Percentiles rank a stretch among this genome's conserved stretches.
phyloP scores from a whole-genome alignment of 768 basidiomycete species.

The Scleroderma citrinum region DNA sequence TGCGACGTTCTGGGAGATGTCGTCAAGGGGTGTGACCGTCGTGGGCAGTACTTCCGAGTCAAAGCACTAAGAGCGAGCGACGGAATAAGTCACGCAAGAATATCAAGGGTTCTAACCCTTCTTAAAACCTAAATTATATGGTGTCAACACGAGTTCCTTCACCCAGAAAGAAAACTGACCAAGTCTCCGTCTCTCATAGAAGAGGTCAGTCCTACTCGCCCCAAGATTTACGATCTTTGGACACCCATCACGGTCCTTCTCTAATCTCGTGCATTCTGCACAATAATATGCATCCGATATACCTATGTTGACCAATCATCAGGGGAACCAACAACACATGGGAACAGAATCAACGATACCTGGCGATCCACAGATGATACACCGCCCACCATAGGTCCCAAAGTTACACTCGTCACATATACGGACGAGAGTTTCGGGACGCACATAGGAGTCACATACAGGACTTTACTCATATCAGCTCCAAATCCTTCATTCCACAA shows the following conservation, averaged over 20 bases:
- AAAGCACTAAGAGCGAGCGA: conserved; percentile 12
- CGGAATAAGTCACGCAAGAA: not conserved
- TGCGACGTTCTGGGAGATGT: too few relatives aligned
- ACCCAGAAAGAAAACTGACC: conserved; percentile 38
- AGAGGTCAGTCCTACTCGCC: conserved; percentile 85
- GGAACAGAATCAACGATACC: conserved; percentile 43
- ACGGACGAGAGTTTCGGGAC: conserved; percentile 94
- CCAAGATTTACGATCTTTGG: conserved; percentile 98
- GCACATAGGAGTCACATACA: conserved; percentile 98
- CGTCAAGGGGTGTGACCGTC: too few relatives aligned
- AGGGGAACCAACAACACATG: not conserved
- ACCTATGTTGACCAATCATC: conserved; percentile 40
- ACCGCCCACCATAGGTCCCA: conserved; percentile 94
- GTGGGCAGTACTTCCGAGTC: not conserved
- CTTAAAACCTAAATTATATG: conserved; percentile 21
- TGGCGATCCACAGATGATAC: conserved; percentile 95
- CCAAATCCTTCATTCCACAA: not conserved
- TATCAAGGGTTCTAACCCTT: conserved; percentile 20
- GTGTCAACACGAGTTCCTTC: not conserved
- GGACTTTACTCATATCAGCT: conserved; percentile 51
- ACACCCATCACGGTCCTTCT: conserved; percentile 97
- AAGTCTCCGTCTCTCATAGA: conserved; percentile 84
- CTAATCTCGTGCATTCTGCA: conserved; percentile 92
- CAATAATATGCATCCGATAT: conserved; percentile 99
- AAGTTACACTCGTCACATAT: conserved; percentile 99